Evolutionary conservation across 768 basidiomycete genomes (phyloP).

Genomic region (Mycena pura): DNA sequence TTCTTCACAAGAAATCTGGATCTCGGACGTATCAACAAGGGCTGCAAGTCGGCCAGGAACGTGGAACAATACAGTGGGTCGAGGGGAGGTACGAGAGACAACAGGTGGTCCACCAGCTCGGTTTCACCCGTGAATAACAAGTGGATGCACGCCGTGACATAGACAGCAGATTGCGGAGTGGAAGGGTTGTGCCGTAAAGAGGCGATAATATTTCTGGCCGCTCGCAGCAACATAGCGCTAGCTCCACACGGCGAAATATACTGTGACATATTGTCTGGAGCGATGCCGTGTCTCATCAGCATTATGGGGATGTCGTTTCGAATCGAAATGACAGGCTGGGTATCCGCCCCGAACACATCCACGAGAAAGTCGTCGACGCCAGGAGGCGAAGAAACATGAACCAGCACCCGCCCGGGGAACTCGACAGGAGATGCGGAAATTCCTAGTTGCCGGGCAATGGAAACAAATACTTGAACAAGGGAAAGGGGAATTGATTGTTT

Average conservation of each 20-base stretch:
- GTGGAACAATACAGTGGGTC: constrained; percentile 52
- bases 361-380: constrained; percentile 49
- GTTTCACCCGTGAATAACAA: constrained; percentile 44
- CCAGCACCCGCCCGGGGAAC: constrained; percentile 63
- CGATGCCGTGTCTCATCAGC: constrained; percentile 35
- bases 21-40: constrained; percentile 35
- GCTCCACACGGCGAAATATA: constrained; percentile 39
- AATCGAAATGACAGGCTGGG: constrained; percentile 39
- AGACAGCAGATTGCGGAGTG: constrained; percentile 39
- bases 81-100: constrained; percentile 38
- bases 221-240: constrained; percentile 45
- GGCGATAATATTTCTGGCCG: constrained; percentile 46
- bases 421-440: constrained; percentile 59
- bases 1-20: constrained; percentile 36
- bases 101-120: constrained; percentile 39
- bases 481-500: constrained; percentile 65
- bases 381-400: constrained; percentile 48
- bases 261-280: constrained; percentile 22
- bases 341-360: constrained; percentile 54
- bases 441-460: constrained; percentile 57
- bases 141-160: constrained; percentile 43
- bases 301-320: constrained; percentile 43
- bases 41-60: constrained; percentile 46
- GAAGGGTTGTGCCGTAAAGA: constrained; percentile 31
- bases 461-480: constrained; percentile 63